Base-by-base conservation (phyloP, 345 rosid genomes). In the Cardamine chenopodiifolia region DNA sequence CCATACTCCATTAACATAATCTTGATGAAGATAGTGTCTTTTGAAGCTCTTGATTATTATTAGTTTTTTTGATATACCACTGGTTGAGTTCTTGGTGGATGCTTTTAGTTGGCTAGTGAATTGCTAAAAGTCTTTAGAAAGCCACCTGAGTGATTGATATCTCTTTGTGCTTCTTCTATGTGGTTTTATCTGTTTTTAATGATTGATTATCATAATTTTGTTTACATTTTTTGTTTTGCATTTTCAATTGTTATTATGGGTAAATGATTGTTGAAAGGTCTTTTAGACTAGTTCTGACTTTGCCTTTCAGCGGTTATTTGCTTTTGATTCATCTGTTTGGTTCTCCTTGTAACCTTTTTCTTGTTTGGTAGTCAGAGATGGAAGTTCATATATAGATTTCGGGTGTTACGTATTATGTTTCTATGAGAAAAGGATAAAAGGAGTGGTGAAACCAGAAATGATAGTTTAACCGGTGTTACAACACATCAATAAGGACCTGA, bases 1-100 rank as follows among this genome's bases (percentile, higher is more conserved):
- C 3, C 10, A 20, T n/a, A 8, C 35, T 45, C 19, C 26, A 29
- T 57, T 23, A 55, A 44, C 44, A 2, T 13, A 47, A 49, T 50
- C 44, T 31, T 49, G 63, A 50, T 49, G 19, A 50, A 20, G 29
- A 60, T 2, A 68, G 62, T 35, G 44, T 68, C 52, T 22, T 25
- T 37, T 20, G 11, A 25, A 37, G 47, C 22, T 2, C 22, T 52
- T 20, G 11, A 31, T 57, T 31, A 8, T 7, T 40, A 3, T 42
- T 58, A 39, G 15, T 68, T 53, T 29, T 29, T 50, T 55, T 68
- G 15, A 44, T 66, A 66, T 58, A 63, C 42, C 52, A 25, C 22
- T 4, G 5, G n/a, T 32, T 64, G 11, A 14, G 25, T 53, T 66
- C 20, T 50, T 61, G 22, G 49, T 61, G 25, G 32, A 60, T 69